Conservation (phyloP, 2,329 filamentous ascomycete species). For the Aspergillus japonicus region DNA sequence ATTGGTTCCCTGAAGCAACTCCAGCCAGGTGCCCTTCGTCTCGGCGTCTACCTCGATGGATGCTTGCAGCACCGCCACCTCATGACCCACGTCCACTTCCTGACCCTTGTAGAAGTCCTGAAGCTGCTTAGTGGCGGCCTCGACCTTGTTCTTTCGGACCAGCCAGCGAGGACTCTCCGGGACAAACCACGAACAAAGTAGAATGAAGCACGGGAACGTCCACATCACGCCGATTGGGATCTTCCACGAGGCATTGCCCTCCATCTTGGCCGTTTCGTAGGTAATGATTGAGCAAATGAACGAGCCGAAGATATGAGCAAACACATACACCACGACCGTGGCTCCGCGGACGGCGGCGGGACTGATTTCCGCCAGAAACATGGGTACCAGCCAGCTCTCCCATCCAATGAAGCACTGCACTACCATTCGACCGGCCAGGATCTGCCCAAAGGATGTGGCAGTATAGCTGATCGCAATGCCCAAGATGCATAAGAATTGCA, state of each 20-base stretch:
- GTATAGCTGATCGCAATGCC: not conserved
- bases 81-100: not conserved
- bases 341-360: not conserved
- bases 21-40: not conserved
- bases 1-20: conserved; percentile 1
- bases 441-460: not conserved
- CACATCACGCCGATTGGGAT: conserved; percentile 1
- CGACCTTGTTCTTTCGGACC: not conserved
- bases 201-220: not conserved
- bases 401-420: conserved; percentile 4
- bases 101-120: not conserved
- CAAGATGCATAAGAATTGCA: not conserved
- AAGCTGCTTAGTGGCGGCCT: not conserved
- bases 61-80: not conserved
- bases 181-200: not conserved
- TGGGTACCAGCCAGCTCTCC: conserved; percentile 4
- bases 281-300: not conserved
- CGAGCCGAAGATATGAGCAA: too few relatives aligned
- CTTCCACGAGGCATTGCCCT: not conserved
- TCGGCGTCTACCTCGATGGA: not conserved
- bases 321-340: too few relatives aligned
- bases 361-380: not conserved
- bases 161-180: conserved; percentile 4
- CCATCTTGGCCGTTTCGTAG: conserved; percentile 1
- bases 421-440: conserved; percentile 2